Evolutionary conservation across 1,139 yeast species (phyloP), one percentile per base, ranked within the genome.

Genomic region (Yamadazyma triangularis): DNA sequence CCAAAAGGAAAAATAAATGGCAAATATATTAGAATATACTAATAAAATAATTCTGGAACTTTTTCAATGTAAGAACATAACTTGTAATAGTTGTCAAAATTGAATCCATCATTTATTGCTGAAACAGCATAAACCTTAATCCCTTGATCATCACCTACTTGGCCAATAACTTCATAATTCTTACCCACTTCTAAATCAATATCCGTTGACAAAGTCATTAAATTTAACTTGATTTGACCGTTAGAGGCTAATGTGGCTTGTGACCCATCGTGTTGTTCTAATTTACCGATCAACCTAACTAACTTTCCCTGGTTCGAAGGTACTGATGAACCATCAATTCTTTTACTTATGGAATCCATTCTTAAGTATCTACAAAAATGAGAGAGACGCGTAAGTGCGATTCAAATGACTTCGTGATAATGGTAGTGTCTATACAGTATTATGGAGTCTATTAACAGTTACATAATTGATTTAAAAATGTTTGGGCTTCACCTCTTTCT

Each of bases 151-250:
- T 64, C 68, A 26, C 57, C 56, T 10, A 72, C 72, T 34, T 67
- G 66, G 4, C 81, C 83, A 28, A 74, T 64, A 26, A 77, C 42
- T 46, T 77, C 82, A 50, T 73, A 77, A 36, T 56, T 70, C 27
- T 62, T 60, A 35, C 65, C 68, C 10, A 61, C 58, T 11, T 44
- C 50, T 33, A 70, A 42, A 8, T 35, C 34, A 21, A 52, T 51
- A 27, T 52, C 60, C n/a, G 49, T 50, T 21, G 51, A 45, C 28
- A 52, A 48, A 11, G 53, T 44, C 8, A 33, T 31, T 26, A 51
- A 36, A 27, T 49, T 51, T 26, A 68, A 45, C 13, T 44, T 44
- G 20, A 67, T 49, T 4, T 60, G 48, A 2, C 73, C 73, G 29
- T 60, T 64, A 30, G 63, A 51, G 26, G 52, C 47, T 22, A 68